Evolutionary conservation across 306 rosid species (phyloP).

Genomic region (Citrullus amarus): DNA sequence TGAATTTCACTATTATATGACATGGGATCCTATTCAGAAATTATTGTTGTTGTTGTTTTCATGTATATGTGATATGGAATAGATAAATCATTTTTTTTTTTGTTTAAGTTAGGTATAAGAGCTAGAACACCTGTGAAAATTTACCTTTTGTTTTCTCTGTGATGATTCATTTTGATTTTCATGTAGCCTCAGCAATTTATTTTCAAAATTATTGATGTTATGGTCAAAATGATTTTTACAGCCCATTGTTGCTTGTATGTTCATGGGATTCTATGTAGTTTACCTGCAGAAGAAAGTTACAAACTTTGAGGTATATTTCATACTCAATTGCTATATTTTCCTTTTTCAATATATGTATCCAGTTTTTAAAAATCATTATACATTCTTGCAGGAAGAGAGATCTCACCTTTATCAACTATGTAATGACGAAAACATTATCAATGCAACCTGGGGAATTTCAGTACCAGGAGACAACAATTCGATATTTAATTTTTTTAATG

Average conservation of each 20-base stretch:
- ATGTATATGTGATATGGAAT: not conserved
- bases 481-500: slow-evolving; percentile 18
- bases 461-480: slow-evolving; percentile 14
- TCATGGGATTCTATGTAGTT: slow-evolving; percentile 38
- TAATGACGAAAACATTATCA: slow-evolving; percentile 17
- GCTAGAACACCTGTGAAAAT: not conserved
- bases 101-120: not conserved
- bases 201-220: not conserved
- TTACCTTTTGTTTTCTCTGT: not conserved
- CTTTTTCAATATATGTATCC: not conserved
- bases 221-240: slow-evolving; percentile 19
- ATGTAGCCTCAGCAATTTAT: not conserved
- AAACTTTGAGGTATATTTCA: slow-evolving; percentile 45
- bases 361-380: not conserved
- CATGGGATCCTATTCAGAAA: not conserved
- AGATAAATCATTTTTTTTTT: not conserved
- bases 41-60: not conserved
- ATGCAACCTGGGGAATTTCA: slow-evolving; percentile 10
- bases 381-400: slow-evolving; percentile 46
- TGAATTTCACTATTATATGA: not conserved
- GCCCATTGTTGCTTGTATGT: slow-evolving; percentile 44
- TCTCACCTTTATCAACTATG: slow-evolving; percentile 21
- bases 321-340: not conserved
- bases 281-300: slow-evolving; percentile 41
- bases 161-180: not conserved